Conservation (phyloP, 441 rosid genomes). For the Aquilaria agallochum region DNA sequence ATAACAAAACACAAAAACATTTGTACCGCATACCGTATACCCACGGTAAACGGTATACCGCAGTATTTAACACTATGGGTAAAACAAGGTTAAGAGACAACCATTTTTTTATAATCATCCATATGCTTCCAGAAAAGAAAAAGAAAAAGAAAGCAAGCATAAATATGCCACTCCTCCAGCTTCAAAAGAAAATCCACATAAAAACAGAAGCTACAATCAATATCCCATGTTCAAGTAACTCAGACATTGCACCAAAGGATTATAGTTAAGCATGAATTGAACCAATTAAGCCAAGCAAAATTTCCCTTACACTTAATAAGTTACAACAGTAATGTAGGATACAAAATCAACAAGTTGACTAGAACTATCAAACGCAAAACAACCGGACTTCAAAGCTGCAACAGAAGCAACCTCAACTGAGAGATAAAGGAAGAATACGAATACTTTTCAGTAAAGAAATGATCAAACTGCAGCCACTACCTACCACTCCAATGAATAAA, state of each 20-base stretch:
- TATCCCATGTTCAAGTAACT: neutral
- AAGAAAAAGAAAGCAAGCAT: neutral
- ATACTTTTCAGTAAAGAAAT: neutral
- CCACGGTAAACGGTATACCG: too few species aligned
- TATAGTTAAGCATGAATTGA: too few species aligned
- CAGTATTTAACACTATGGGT: neutral
- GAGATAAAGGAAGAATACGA: neutral
- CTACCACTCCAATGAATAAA: slow-evolving; percentile 11
- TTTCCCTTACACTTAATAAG: too few species aligned
- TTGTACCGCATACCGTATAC: too few species aligned
- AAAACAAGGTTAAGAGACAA: slow-evolving; percentile 38
- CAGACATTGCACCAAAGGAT: neutral
- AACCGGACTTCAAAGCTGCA: slow-evolving; percentile 56
- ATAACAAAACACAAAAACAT: too few species aligned
- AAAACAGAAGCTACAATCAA: too few species aligned
- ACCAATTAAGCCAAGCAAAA: neutral
- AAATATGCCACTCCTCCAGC: too few species aligned
- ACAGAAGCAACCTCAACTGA: slow-evolving; percentile 37
- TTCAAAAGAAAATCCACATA: too few species aligned
- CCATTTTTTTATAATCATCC: slow-evolving; percentile 11
- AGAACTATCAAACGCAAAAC: slow-evolving; percentile 84
- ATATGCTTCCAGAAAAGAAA: neutral
- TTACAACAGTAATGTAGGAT: slow-evolving; percentile 41
- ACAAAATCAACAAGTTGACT: slow-evolving; percentile 91
- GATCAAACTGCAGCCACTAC: slow-evolving; percentile 6